phyloP scores from a whole-genome alignment of 768 basidiomycete genomes.

The Boletus reticuloceps region DNA sequence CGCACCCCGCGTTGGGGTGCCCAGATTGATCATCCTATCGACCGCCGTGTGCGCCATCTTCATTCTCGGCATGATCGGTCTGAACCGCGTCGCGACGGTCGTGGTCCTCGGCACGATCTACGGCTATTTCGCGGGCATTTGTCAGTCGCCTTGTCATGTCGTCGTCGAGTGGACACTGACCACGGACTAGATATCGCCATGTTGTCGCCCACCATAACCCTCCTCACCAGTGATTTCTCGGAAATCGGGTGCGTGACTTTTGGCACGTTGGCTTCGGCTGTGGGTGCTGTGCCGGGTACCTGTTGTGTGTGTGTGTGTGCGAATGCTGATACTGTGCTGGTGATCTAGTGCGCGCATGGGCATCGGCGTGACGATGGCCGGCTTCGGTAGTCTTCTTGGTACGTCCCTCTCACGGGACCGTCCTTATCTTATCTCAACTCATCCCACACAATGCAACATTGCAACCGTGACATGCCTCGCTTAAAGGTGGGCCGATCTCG shows the following conservation, averaged over 20 bases:
- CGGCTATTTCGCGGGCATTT: conserved; percentile 47
- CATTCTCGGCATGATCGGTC: conserved; percentile 44
- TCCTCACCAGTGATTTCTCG: conserved; percentile 41
- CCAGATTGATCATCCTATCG: conserved; percentile 39
- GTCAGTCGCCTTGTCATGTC: conserved; percentile 21
- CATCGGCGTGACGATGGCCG: conserved; percentile 3
- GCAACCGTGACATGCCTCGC: neutral
- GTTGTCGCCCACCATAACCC: conserved; percentile 42
- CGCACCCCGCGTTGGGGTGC: conserved; percentile 42
- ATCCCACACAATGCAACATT: too few species aligned
- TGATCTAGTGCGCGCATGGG: conserved; percentile 28
- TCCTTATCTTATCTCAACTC: too few species aligned
- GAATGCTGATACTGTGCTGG: neutral
- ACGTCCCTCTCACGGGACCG: conserved; percentile 5
- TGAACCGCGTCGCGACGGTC: conserved; percentile 33
- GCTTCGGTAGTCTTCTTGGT: conserved; percentile 21
- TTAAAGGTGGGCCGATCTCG: conserved; percentile 51
- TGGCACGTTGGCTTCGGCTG: too few species aligned
- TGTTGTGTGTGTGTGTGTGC: too few species aligned
- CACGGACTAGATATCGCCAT: conserved; percentile 32
- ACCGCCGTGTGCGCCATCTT: conserved; percentile 32
- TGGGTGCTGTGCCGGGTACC: too few species aligned
- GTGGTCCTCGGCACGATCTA: conserved; percentile 40
- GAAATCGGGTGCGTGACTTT: conserved; percentile 47
- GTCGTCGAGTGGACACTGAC: neutral